Percentiles rank a stretch among this genome's conserved stretches.
Conservation (phyloP, 108 stramenopile genomes). For the Fistulifera solaris region DNA sequence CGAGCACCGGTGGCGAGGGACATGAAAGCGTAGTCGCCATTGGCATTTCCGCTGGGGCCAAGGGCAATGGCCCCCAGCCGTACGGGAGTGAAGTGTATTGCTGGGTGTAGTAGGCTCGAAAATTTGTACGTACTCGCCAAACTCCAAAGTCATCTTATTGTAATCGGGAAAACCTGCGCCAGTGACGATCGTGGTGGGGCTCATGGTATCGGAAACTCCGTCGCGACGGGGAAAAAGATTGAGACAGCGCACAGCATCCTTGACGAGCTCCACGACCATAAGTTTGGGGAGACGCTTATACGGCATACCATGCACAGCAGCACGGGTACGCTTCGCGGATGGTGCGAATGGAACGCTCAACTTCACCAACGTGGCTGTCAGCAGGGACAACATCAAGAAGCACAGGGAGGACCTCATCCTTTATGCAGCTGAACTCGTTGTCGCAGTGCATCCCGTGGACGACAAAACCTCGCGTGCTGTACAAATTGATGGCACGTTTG, state of each 20-base stretch:
- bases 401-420: not conserved
- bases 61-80: constrained; percentile 19
- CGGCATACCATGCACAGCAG: constrained; percentile 17
- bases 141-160: constrained; percentile 9
- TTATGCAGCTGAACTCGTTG: constrained; percentile 1
- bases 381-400: constrained; percentile 9
- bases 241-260: constrained; percentile 8
- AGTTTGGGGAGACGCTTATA: constrained; percentile 12
- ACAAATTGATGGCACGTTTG: too few species aligned
- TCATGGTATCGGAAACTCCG: constrained; percentile 23
- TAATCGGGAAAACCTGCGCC: not conserved
- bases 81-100: constrained; percentile 18
- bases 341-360: constrained; percentile 22
- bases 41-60: constrained; percentile 21
- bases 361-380: constrained; percentile 27
- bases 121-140: constrained; percentile 13
- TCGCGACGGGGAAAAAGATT: constrained; percentile 22
- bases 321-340: constrained; percentile 28
- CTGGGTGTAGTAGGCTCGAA: constrained; percentile 13
- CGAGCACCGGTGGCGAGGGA: constrained; percentile 12
- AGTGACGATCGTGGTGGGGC: constrained; percentile 20
- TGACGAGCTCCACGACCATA: constrained; percentile 14
- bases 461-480: constrained; percentile 2
- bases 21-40: constrained; percentile 30
- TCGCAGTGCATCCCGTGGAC: not conserved